These are phyloP conservation scores for Ogataea neopini DNA, from an alignment of 805 yeast genomes.

Conservation along the genomic window DNA sequence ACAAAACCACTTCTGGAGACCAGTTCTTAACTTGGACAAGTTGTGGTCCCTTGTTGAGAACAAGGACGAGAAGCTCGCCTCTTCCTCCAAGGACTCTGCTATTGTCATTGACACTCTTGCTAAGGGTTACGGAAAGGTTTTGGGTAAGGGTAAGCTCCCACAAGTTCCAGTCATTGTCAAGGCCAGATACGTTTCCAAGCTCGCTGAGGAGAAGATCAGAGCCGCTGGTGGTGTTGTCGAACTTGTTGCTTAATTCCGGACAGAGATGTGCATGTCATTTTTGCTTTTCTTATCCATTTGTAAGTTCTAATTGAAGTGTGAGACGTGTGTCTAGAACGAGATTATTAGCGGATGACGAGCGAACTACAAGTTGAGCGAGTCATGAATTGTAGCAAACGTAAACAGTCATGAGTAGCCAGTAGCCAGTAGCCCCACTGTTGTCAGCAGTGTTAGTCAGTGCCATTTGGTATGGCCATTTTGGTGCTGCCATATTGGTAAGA, in stretches of 20 bases:
- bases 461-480: too few relatives aligned
- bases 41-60: slow-evolving; percentile 96
- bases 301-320: slow-evolving; percentile 8
- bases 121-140: slow-evolving; percentile 99
- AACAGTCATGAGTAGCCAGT: too few relatives aligned
- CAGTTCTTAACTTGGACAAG: slow-evolving; percentile 96
- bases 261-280: slow-evolving; percentile 12
- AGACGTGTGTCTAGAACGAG: neutral
- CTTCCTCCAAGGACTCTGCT: slow-evolving; percentile 85
- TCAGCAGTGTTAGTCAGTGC: too few relatives aligned
- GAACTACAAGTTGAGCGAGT: neutral
- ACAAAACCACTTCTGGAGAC: slow-evolving; percentile 94
- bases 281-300: slow-evolving; percentile 9
- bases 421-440: too few relatives aligned
- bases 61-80: slow-evolving; percentile 90
- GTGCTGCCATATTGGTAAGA: too few relatives aligned
- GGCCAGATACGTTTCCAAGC: slow-evolving; percentile 98
- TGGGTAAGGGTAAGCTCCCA: slow-evolving; percentile 99
- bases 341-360: too few relatives aligned
- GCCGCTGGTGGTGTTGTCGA: slow-evolving; percentile 99
- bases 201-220: slow-evolving; percentile 99
- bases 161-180: slow-evolving; percentile 97
- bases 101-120: slow-evolving; percentile 99
- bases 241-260: slow-evolving; percentile 81
- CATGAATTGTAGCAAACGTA: neutral